These are phyloP conservation scores for Pichia gijzeniarum DNA, from an alignment of 805 yeast genomes.

Conservation along the genomic window DNA sequence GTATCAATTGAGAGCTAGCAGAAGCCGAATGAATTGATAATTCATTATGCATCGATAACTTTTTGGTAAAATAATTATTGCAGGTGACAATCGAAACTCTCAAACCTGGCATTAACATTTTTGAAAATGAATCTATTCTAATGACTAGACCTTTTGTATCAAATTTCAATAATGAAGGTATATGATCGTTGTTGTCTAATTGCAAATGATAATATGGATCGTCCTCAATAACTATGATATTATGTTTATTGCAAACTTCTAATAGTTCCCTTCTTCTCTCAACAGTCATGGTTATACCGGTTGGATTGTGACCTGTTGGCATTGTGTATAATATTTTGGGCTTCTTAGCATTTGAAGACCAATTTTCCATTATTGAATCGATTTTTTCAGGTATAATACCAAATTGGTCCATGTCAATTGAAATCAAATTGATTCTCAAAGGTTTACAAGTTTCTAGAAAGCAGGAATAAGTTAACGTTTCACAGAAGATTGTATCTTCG, in stretches of 20 bases:
- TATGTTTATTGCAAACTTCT: conserved; percentile 56
- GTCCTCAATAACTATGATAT: conserved; percentile 69
- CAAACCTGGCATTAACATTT: conserved; percentile 72
- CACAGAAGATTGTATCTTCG: conserved; percentile 69
- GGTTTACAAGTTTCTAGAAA: conserved; percentile 79
- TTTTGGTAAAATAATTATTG: conserved; percentile 47
- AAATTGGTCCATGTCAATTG: conserved; percentile 69
- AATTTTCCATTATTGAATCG: conserved; percentile 52
- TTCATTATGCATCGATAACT: conserved; percentile 54
- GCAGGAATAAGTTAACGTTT: conserved; percentile 77
- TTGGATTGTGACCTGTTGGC: conserved; percentile 82
- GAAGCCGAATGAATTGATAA: conserved; percentile 68
- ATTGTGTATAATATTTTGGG: conserved; percentile 65
- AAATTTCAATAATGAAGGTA: conserved; percentile 60
- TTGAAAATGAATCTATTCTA: conserved; percentile 73
- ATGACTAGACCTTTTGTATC: conserved; percentile 76
- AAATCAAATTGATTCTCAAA: conserved; percentile 58
- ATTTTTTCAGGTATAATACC: conserved; percentile 75
- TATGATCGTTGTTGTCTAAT: conserved; percentile 44
- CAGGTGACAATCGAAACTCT: conserved; percentile 71
- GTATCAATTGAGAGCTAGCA: conserved; percentile 61
- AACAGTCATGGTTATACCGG: conserved; percentile 58
- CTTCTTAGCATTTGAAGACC: conserved; percentile 50
- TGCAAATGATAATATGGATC: conserved; percentile 82
- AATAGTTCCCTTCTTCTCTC: conserved; percentile 55